Percentiles rank a stretch among this genome's conserved stretches.
These are phyloP conservation scores for Citrus trifoliata DNA, from an alignment of 345 rosid species.

Conservation along the genomic window DNA sequence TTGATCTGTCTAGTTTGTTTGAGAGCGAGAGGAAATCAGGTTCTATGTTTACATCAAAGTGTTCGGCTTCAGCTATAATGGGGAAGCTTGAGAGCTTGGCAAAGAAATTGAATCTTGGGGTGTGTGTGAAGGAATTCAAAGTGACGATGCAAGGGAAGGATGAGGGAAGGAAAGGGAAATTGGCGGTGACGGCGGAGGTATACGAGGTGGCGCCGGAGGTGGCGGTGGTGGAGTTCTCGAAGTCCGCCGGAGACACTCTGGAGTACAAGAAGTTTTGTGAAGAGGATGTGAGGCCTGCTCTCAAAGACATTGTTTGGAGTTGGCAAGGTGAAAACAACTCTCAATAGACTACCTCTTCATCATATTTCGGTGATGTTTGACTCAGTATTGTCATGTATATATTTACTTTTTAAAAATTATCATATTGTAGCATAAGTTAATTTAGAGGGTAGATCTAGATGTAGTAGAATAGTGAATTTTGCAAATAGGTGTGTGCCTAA, in stretches of 20 bases:
- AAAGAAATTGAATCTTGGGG: conserved; percentile 30
- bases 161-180: conserved; percentile 43
- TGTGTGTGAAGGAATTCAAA: conserved; percentile 37
- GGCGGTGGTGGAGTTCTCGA: conserved; percentile 44
- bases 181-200: conserved; percentile 35
- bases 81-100: conserved; percentile 42
- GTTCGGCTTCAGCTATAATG: conserved; percentile 31
- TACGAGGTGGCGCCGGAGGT: conserved; percentile 43
- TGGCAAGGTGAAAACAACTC: conserved; percentile 45
- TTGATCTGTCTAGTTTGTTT: conserved; percentile 48
- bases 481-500: no score
- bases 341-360: not conserved
- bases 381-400: no score
- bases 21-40: conserved; percentile 32
- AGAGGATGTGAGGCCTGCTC: conserved; percentile 43
- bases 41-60: conserved; percentile 42
- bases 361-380: no score
- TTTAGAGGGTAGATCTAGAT: no score
- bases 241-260: conserved; percentile 37
- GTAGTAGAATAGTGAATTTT: no score
- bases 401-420: no score
- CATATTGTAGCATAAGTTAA: no score
- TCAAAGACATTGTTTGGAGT: conserved; percentile 48
- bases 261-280: conserved; percentile 44
- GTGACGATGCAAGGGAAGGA: conserved; percentile 38